Conservation (phyloP, 2,329 filamentous ascomycete species). For the Teratosphaeria viscida region DNA sequence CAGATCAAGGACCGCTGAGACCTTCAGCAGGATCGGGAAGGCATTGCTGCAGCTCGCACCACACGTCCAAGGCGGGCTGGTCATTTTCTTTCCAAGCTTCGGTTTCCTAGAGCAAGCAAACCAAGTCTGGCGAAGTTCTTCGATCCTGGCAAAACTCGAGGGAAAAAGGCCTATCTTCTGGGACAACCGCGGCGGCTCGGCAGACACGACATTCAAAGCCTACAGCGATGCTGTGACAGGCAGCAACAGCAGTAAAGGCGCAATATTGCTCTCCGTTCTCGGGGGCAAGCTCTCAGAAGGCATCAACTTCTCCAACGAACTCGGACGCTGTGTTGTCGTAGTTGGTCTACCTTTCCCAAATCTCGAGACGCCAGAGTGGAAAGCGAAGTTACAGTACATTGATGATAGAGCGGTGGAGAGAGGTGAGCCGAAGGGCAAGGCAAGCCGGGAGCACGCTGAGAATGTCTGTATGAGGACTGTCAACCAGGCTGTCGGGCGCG, state of each 20-base stretch:
- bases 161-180: conserved; percentile 39
- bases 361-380: conserved; percentile 80
- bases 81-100: conserved; percentile 95
- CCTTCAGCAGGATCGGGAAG: conserved; percentile 60
- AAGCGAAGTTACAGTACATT: conserved; percentile 79
- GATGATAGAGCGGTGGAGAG: conserved; percentile 46
- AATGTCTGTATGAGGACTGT: conserved; percentile 95
- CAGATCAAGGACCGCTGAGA: conserved; percentile 58
- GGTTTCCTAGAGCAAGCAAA: conserved; percentile 69
- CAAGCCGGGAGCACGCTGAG: conserved; percentile 74
- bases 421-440: conserved; percentile 30
- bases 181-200: conserved; percentile 43
- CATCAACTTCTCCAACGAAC: conserved; percentile 90
- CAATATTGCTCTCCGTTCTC: conserved; percentile 78
- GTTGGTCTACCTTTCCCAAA: conserved; percentile 91
- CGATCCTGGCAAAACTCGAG: conserved; percentile 18
- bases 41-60: conserved; percentile 62
- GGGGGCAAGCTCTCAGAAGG: conserved; percentile 93
- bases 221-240: conserved; percentile 57
- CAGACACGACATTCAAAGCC: conserved; percentile 60
- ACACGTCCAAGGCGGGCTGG: conserved; percentile 74
- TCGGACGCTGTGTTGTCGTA: conserved; percentile 85
- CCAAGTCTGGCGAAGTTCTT: conserved; percentile 28
- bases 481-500: conserved; percentile 90
- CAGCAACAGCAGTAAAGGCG: conserved; percentile 43